phyloP scores from a whole-genome alignment of 768 basidiomycete species.

The Agaricus blazei region DNA sequence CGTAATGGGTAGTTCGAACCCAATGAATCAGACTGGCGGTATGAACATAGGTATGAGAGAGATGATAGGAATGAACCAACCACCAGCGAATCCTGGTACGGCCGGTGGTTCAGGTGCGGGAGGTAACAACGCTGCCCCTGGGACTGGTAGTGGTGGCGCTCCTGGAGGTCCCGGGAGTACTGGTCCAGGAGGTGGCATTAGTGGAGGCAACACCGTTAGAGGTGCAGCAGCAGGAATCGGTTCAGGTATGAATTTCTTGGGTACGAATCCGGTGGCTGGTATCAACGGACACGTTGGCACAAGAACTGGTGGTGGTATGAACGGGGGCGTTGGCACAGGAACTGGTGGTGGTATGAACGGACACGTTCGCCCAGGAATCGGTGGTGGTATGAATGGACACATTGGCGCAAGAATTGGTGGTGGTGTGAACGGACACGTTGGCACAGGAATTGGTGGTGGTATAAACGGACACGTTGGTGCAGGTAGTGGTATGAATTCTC shows the following conservation, averaged over 20 bases:
- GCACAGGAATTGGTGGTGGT: slow-evolving; percentile 9
- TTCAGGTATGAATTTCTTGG: slow-evolving; percentile 12
- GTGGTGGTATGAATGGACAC: slow-evolving; percentile 6
- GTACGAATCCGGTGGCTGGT: slow-evolving; percentile 10
- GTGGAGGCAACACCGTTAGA: neutral
- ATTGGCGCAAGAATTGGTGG: slow-evolving; percentile 10
- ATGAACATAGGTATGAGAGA: slow-evolving; percentile 5
- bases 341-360: neutral
- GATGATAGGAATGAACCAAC: slow-evolving; percentile 8
- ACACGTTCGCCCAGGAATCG: neutral
- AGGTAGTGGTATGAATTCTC: neutral
- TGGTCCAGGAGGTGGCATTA: neutral
- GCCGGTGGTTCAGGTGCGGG: neutral
- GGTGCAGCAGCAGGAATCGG: neutral
- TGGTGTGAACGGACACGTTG: slow-evolving; percentile 8
- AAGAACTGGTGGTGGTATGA: slow-evolving; percentile 8
- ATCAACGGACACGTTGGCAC: slow-evolving; percentile 8
- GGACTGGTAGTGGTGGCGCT: too few species aligned
- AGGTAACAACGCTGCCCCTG: too few species aligned
- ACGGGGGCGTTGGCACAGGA: neutral
- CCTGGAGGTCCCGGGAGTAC: neutral
- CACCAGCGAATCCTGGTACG: neutral
- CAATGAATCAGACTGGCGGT: slow-evolving; percentile 1
- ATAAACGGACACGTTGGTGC: neutral
- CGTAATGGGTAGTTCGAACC: slow-evolving; percentile 4